Evolutionary conservation across 768 basidiomycete genomes (phyloP).

Genomic region (Chalciporus piperatus): DNA sequence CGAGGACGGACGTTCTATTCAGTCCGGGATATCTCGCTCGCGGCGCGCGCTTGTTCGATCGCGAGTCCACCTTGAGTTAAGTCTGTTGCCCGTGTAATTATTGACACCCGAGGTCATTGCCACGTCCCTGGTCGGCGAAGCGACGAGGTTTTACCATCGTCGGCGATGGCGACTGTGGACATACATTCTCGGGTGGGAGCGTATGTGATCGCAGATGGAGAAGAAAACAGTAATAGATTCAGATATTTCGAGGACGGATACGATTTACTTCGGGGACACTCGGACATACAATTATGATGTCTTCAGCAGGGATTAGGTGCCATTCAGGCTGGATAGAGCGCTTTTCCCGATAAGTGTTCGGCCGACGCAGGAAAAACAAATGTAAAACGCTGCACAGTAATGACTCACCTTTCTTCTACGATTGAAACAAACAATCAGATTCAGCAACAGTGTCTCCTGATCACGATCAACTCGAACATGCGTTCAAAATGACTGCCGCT

Average conservation of each 20-base stretch:
- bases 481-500: not conserved
- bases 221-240: slow-evolving; percentile 1
- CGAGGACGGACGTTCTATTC: slow-evolving; percentile 45
- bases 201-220: slow-evolving; percentile 39
- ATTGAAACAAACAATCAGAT: not conserved
- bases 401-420: too few relatives aligned
- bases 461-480: not conserved
- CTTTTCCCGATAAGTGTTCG: too few relatives aligned
- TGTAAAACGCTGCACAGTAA: too few relatives aligned
- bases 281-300: too few relatives aligned
- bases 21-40: slow-evolving; percentile 32
- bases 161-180: slow-evolving; percentile 64
- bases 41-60: slow-evolving; percentile 51
- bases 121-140: slow-evolving; percentile 48
- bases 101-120: slow-evolving; percentile 54
- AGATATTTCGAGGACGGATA: too few relatives aligned
- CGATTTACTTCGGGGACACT: too few relatives aligned
- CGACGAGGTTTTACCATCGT: slow-evolving; percentile 52
- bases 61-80: slow-evolving; percentile 61
- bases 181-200: slow-evolving; percentile 54
- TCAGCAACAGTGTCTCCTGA: not conserved
- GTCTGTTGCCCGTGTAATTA: slow-evolving; percentile 54
- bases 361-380: too few relatives aligned
- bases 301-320: too few relatives aligned
- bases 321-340: too few relatives aligned